phyloP scores from a whole-genome alignment of 768 basidiomycete species.

The Leccinum arenicola region DNA sequence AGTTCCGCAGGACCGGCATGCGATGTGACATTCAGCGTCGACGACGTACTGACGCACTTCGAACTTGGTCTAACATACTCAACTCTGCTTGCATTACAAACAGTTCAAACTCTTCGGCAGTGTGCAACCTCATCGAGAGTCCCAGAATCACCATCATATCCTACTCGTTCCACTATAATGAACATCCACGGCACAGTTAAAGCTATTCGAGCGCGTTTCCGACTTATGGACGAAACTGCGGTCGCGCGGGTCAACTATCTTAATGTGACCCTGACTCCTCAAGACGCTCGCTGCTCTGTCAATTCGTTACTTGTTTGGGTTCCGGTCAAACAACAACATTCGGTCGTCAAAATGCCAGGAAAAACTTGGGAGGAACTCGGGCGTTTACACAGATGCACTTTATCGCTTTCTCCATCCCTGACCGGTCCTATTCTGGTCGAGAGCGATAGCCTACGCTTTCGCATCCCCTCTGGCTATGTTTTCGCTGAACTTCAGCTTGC shows the following conservation, averaged over 20 bases:
- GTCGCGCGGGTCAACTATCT: constrained; percentile 36
- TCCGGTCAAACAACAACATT: constrained; percentile 40
- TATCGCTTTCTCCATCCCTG: constrained; percentile 32
- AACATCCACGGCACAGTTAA: constrained; percentile 36
- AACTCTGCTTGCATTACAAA: constrained; percentile 57
- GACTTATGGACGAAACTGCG: constrained; percentile 47
- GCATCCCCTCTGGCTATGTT: constrained; percentile 77
- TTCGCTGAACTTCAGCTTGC: constrained; percentile 77
- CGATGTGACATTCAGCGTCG: constrained; percentile 47
- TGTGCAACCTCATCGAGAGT: constrained; percentile 17
- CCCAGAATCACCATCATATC: constrained; percentile 18
- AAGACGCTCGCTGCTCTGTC: constrained; percentile 33
- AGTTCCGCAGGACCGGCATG: constrained; percentile 27
- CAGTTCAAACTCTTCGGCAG: constrained; percentile 41
- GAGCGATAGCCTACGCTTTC: constrained; percentile 66
- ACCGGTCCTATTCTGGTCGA: constrained; percentile 46
- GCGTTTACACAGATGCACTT: constrained; percentile 52
- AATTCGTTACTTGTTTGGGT: constrained; percentile 55
- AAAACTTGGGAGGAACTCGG: constrained; percentile 76
- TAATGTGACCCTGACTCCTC: constrained; percentile 17
- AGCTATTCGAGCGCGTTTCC: constrained; percentile 46
- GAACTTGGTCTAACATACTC: constrained; percentile 71
- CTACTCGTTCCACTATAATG: constrained; percentile 13
- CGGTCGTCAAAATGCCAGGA: constrained; percentile 30
- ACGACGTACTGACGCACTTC: constrained; percentile 50